Percentiles rank a stretch among this genome's conserved stretches.
Evolutionary conservation across 495 filamentous ascomycete species (phyloP).

Genomic region (Penicillium longicatenatum): DNA sequence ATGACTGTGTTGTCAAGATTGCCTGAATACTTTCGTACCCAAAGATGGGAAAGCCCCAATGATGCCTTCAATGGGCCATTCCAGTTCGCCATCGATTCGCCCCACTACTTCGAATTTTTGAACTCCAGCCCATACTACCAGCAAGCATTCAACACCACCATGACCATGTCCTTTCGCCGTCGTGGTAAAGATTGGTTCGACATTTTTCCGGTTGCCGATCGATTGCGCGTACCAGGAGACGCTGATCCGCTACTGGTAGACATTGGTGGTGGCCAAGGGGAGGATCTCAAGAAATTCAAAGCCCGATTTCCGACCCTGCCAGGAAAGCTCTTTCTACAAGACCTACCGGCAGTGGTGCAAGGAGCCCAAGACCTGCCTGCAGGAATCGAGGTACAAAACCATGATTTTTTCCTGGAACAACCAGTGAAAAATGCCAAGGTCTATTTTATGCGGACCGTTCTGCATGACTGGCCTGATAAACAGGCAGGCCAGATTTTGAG

Average conservation of each 20-base stretch:
- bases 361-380: conserved; percentile 25
- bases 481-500: conserved; percentile 43
- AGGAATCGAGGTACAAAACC: conserved; percentile 33
- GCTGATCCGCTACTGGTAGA: conserved; percentile 45
- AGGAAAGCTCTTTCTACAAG: conserved; percentile 57
- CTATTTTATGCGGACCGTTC: conserved; percentile 38
- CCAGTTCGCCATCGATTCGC: conserved; percentile 15
- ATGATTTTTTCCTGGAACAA: conserved; percentile 55
- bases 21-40: conserved; percentile 19
- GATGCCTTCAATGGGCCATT: conserved; percentile 19
- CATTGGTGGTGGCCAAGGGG: conserved; percentile 57
- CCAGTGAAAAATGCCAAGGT: conserved; percentile 38
- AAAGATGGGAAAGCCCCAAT: conserved; percentile 15
- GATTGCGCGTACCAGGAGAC: not conserved
- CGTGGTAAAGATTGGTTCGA: conserved; percentile 22
- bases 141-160: conserved; percentile 25
- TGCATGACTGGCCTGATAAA: conserved; percentile 54
- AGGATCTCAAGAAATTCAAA: conserved; percentile 53
- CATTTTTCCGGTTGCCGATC: conserved; percentile 16
- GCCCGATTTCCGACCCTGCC: conserved; percentile 43
- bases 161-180: conserved; percentile 23
- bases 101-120: conserved; percentile 22
- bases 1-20: conserved; percentile 13
- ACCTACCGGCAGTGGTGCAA: conserved; percentile 39
- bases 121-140: conserved; percentile 14